These are phyloP conservation scores for Durotheca rogersii DNA, from an alignment of 495 filamentous ascomycete species.

Conservation along the genomic window DNA sequence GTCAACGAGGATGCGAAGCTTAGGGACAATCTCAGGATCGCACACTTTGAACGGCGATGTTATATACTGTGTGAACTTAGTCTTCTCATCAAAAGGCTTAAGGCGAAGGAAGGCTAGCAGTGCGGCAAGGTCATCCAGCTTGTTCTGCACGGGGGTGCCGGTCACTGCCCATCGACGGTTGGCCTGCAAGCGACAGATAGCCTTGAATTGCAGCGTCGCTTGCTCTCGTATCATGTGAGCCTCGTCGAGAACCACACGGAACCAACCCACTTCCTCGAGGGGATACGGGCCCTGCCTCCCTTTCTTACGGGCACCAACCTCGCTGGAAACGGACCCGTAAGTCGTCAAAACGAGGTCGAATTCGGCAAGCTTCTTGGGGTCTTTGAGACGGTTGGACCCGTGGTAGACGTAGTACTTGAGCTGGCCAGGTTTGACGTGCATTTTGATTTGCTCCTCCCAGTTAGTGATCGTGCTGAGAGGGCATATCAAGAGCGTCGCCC, in stretches of 20 bases:
- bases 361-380: conserved; percentile 64
- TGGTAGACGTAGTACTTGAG: conserved; percentile 79
- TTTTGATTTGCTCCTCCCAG: conserved; percentile 86
- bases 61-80: conserved; percentile 74
- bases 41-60: conserved; percentile 77
- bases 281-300: conserved; percentile 62
- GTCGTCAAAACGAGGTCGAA: conserved; percentile 90
- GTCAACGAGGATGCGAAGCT: conserved; percentile 87
- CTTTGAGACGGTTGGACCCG: conserved; percentile 68
- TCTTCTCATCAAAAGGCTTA: conserved; percentile 79
- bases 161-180: conserved; percentile 93
- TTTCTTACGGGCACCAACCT: conserved; percentile 62
- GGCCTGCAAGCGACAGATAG: conserved; percentile 77
- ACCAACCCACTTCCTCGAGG: conserved; percentile 79
- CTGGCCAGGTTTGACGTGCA: conserved; percentile 65
- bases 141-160: conserved; percentile 88
- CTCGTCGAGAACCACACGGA: conserved; percentile 93
- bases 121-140: conserved; percentile 84
- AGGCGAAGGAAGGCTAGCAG: conserved; percentile 88
- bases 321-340: conserved; percentile 82
- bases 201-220: conserved; percentile 73
- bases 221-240: conserved; percentile 92
- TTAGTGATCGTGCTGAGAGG: conserved; percentile 88
- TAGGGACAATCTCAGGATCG: conserved; percentile 77
- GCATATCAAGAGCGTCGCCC: conserved; percentile 82